Percentiles rank a stretch among this genome's conserved stretches.
Evolutionary conservation across 768 basidiomycete species (phyloP).

Genomic region (Boletus pseudo-olivaceus): DNA sequence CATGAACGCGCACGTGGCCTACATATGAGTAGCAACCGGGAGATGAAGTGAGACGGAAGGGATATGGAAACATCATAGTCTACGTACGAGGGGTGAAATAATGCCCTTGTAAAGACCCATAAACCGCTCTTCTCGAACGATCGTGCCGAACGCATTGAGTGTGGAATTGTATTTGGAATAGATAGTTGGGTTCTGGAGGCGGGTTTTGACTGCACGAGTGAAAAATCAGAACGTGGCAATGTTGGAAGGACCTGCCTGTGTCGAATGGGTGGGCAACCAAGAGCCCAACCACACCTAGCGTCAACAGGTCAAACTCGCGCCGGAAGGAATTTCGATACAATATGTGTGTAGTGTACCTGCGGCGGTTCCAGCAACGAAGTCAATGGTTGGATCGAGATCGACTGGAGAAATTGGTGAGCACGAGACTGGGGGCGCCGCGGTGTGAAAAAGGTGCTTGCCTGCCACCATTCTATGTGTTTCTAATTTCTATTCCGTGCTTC

Average conservation of each 20-base stretch:
- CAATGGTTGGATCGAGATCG: slow-evolving; percentile 57
- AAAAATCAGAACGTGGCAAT: background rate
- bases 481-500: background rate
- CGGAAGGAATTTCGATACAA: too few relatives aligned
- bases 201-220: slow-evolving; percentile 62
- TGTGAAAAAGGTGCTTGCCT: slow-evolving; percentile 8
- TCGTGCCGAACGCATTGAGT: slow-evolving; percentile 60
- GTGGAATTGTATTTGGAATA: slow-evolving; percentile 59
- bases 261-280: slow-evolving; percentile 78
- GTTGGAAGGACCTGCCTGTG: slow-evolving; percentile 42
- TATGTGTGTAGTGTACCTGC: slow-evolving; percentile 38
- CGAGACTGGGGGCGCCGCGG: background rate
- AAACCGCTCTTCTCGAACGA: slow-evolving; percentile 67
- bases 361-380: slow-evolving; percentile 78
- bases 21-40: background rate
- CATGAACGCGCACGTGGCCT: slow-evolving; percentile 71
- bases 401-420: slow-evolving; percentile 10
- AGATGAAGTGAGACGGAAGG: background rate
- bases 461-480: slow-evolving; percentile 15
- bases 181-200: slow-evolving; percentile 65
- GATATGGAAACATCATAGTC: too few relatives aligned
- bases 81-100: slow-evolving; percentile 70
- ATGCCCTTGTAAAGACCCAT: slow-evolving; percentile 73
- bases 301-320: background rate
- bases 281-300: slow-evolving; percentile 56